These are phyloP conservation scores for Penicillium egyptiacum DNA, from an alignment of 495 filamentous ascomycete genomes.

Conservation along the genomic window DNA sequence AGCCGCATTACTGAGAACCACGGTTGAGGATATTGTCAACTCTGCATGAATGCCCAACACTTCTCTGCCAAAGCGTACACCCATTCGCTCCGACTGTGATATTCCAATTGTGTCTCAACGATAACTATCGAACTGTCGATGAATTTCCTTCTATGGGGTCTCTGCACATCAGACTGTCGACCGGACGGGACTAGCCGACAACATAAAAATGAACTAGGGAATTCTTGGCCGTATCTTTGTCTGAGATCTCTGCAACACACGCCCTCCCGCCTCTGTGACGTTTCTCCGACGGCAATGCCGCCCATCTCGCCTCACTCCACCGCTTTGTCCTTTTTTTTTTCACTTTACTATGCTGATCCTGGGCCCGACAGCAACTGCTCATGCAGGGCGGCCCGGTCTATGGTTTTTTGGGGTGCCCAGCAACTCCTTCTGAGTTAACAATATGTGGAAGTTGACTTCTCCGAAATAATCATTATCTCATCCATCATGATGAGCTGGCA, in stretches of 20 bases:
- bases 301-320: constrained; percentile 4
- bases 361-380: constrained; percentile 21
- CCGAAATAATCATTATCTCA: constrained; percentile 16
- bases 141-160: constrained; percentile 6
- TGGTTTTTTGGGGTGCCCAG: constrained; percentile 13
- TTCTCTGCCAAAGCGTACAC: constrained; percentile 11
- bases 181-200: constrained; percentile 8
- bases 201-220: not conserved
- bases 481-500: constrained; percentile 41
- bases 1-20: constrained; percentile 28
- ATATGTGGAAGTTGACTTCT: constrained; percentile 4
- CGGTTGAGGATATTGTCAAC: constrained; percentile 18
- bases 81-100: constrained; percentile 1
- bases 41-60: constrained; percentile 27
- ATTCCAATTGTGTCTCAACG: not conserved
- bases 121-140: not conserved
- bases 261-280: not conserved
- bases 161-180: constrained; percentile 11
- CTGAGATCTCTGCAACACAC: constrained; percentile 7
- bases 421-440: not conserved
- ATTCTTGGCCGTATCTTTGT: constrained; percentile 9
- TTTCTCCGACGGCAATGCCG: not conserved
- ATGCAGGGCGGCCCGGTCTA: constrained; percentile 43
- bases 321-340: not conserved
- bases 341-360: not conserved